Conservation (phyloP, 306 rosid species). For the peach (Prunus persica) region Prunus_persica_NCBIv2 NC_034012.1:6744001-6744500, state of each 20-base stretch:
- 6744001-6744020: neutral
- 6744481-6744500: slow-evolving; percentile 23
- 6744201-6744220: neutral
- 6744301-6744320: neutral
- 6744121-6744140: neutral
- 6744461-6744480: slow-evolving; percentile 53
- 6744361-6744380: slow-evolving; percentile 1
- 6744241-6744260: neutral
- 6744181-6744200: neutral
- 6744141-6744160: neutral
- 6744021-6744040: neutral
- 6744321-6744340: neutral
- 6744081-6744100: neutral
- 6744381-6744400: slow-evolving; percentile 37
- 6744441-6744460: slow-evolving; percentile 95
- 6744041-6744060: neutral
- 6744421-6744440: slow-evolving; percentile 64
- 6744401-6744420: slow-evolving; percentile 66
- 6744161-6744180: neutral
- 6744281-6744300: neutral
- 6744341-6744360: neutral
- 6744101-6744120: neutral
- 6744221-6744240: neutral
- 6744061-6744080: neutral
- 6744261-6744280: neutral